phyloP scores from a whole-genome alignment of 768 basidiomycete species.

The Amanita brunnescens region DNA sequence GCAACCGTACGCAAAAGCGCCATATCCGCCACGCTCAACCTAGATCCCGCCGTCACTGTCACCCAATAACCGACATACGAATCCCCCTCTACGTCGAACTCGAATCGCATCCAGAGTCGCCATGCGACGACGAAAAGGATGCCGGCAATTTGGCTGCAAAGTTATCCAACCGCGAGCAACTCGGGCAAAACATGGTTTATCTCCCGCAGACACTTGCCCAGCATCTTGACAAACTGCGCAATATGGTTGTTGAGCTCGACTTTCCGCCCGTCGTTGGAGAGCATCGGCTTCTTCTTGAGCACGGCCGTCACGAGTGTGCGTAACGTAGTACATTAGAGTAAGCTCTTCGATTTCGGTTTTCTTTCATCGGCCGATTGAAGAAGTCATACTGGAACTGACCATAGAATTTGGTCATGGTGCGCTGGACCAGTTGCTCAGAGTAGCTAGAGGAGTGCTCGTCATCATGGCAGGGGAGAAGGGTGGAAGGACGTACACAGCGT shows the following conservation, averaged over 20 bases:
- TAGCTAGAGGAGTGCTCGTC: constrained; percentile 39
- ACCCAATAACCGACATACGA: constrained; percentile 10
- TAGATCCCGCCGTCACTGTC: constrained; percentile 13
- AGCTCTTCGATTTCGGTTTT: constrained; percentile 97
- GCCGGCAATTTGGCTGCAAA: constrained; percentile 77
- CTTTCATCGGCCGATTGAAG: constrained; percentile 87
- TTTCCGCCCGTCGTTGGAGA: constrained; percentile 88
- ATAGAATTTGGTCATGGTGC: constrained; percentile 90
- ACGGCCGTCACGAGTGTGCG: constrained; percentile 82
- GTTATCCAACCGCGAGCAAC: constrained; percentile 70
- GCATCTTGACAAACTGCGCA: constrained; percentile 75
- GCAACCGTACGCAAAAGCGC: constrained; percentile 62
- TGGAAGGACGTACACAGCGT: constrained; percentile 58
- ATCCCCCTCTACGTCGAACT: constrained; percentile 46
- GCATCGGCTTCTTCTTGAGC: constrained; percentile 81
- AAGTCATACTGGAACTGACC: constrained; percentile 78
- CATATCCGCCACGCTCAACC: constrained; percentile 63
- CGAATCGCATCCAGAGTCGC: constrained; percentile 57
- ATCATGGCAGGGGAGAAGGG: neutral
- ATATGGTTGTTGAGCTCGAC: constrained; percentile 89
- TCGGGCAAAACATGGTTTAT: constrained; percentile 79
- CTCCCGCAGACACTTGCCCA: constrained; percentile 68
- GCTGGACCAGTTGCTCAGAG: constrained; percentile 80
- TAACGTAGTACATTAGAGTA: constrained; percentile 94
- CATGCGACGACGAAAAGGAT: constrained; percentile 42